phyloP scores from a whole-genome alignment of 129 eudicot genomes.

The Apium graveolens region DNA sequence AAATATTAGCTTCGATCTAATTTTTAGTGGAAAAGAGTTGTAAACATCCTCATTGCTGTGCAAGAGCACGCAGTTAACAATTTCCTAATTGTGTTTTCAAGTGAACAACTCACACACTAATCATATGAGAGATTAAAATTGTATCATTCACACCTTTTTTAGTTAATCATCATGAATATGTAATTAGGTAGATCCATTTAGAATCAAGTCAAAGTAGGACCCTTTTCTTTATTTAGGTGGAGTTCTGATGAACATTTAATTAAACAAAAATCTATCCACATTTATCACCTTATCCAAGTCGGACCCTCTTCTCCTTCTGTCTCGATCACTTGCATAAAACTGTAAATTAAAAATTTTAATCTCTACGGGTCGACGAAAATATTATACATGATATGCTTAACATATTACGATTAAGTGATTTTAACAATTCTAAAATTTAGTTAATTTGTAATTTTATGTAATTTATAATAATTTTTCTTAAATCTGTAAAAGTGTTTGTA shows the following conservation, averaged over 20 bases:
- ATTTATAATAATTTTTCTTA: too few species aligned
- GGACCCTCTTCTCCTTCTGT: not conserved
- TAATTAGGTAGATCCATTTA: not conserved
- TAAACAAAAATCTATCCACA: not conserved
- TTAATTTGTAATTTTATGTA: too few species aligned
- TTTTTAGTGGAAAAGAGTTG: not conserved
- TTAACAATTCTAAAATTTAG: too few species aligned
- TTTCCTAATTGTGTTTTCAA: not conserved
- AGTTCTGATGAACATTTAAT: not conserved
- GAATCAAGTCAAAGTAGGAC: not conserved
- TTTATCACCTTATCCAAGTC: not conserved
- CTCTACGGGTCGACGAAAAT: too few species aligned
- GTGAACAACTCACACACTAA: not conserved
- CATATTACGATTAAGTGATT: too few species aligned
- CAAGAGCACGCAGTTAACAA: not conserved
- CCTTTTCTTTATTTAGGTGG: not conserved
- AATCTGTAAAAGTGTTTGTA: too few species aligned
- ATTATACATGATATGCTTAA: too few species aligned
- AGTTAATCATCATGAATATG: not conserved
- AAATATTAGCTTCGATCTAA: not conserved
- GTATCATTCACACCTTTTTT: not conserved
- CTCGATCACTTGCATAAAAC: not conserved
- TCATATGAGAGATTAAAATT: not conserved
- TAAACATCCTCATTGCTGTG: not conserved
- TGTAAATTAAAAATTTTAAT: too few species aligned